These are phyloP conservation scores for Rubroshorea leprosula DNA, from an alignment of 345 rosid species.

Conservation along the genomic window DNA sequence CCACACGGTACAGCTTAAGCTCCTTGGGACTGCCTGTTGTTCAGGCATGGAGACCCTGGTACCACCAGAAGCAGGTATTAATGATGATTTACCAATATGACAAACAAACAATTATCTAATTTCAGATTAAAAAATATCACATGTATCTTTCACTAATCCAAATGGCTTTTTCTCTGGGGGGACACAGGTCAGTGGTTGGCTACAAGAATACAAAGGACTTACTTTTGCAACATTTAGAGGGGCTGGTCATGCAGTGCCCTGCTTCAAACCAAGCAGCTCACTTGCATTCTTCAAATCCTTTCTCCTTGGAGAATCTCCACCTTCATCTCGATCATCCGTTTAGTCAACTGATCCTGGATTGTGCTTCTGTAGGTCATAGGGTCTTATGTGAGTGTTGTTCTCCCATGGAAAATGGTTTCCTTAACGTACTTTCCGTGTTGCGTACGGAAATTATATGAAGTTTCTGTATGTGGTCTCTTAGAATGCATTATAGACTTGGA, in stretches of 20 bases:
- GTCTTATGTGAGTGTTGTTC: too few relatives aligned
- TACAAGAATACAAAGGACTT: constrained; percentile 81
- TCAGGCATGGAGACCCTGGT: constrained; percentile 89
- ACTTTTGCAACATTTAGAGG: constrained; percentile 91
- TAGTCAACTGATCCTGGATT: background rate
- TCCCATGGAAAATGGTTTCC: too few relatives aligned
- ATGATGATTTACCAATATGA: background rate
- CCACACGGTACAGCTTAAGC: constrained; percentile 73
- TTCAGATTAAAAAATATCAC: too few relatives aligned
- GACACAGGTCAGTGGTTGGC: constrained; percentile 95
- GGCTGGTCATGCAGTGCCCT: constrained; percentile 97
- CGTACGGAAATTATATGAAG: background rate
- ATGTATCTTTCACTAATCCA: background rate
- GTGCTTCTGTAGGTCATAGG: too few relatives aligned
- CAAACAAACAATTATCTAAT: background rate
- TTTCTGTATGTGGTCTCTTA: background rate
- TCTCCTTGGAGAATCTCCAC: constrained; percentile 43
- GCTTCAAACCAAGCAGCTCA: constrained; percentile 69
- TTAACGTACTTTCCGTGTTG: background rate
- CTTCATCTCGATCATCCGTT: constrained; percentile 20
- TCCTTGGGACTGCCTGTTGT: constrained; percentile 50
- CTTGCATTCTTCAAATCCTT: constrained; percentile 69
- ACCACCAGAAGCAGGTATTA: constrained; percentile 65
- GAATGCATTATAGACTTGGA: too few relatives aligned
- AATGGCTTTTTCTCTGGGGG: background rate